These are phyloP conservation scores for Lentinus tigrinus DNA, from an alignment of 768 basidiomycete genomes.

Conservation along the genomic window DNA sequence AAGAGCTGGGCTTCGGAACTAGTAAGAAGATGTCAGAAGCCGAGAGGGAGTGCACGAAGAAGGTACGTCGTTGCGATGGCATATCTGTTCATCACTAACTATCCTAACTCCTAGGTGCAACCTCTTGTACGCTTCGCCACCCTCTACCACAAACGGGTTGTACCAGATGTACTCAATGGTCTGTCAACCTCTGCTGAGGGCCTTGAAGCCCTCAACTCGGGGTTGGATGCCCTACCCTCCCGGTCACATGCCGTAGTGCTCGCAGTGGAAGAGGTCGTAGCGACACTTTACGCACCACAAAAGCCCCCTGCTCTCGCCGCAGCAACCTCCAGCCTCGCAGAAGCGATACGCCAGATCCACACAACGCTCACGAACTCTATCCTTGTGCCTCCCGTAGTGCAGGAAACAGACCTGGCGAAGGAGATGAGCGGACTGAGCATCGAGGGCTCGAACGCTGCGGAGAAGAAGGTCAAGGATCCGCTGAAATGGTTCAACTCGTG, in stretches of 20 bases:
- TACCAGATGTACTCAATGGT: slow-evolving; percentile 45
- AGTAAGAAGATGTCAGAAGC: slow-evolving; percentile 41
- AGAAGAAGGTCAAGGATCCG: slow-evolving; percentile 34
- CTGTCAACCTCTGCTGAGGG: slow-evolving; percentile 14
- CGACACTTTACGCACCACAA: slow-evolving; percentile 68
- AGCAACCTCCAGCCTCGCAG: slow-evolving; percentile 39
- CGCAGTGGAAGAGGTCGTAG: slow-evolving; percentile 64
- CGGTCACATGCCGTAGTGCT: slow-evolving; percentile 52
- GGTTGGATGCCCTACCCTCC: slow-evolving; percentile 51
- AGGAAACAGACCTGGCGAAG: slow-evolving; percentile 18
- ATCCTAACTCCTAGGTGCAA: slow-evolving; percentile 45
- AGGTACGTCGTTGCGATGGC: slow-evolving; percentile 37
- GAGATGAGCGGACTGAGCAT: slow-evolving; percentile 24
- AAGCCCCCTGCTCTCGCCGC: slow-evolving; percentile 39
- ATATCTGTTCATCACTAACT: background rate
- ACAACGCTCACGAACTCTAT: slow-evolving; percentile 17
- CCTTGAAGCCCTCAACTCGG: slow-evolving; percentile 19
- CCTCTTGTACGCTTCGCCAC: slow-evolving; percentile 56
- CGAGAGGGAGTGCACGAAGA: slow-evolving; percentile 59
- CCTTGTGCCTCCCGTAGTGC: slow-evolving; percentile 21
- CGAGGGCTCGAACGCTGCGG: background rate
- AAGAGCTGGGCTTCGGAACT: slow-evolving; percentile 56
- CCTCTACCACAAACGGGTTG: slow-evolving; percentile 62
- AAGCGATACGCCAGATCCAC: slow-evolving; percentile 38
- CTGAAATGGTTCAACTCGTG: slow-evolving; percentile 66